Evolutionary conservation across 2,329 filamentous ascomycete species (phyloP), one percentile per base, ranked within the genome.

Genomic region (Passalora sequoiae): DNA sequence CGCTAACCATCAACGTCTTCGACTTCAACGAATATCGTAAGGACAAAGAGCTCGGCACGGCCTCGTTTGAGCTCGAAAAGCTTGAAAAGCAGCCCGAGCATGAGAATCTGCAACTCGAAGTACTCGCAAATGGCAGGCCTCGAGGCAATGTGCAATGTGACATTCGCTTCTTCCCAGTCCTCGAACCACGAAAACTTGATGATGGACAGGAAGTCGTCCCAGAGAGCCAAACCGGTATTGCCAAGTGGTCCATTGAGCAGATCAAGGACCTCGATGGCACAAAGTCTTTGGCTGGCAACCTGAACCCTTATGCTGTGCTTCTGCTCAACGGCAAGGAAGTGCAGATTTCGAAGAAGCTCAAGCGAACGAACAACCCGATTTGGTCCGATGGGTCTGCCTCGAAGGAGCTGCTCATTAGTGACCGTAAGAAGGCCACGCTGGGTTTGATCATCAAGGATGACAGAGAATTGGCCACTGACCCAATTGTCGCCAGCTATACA

Each of bases 21-120:
- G 92, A 98, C 65, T 96, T 83, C 75, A 98, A 98, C 58, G 92
- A 96, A 45, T 86, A 86, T 66, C 83, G 92, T 54, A 98, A 97
- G 69, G 89, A 96, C 69, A 96, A 96, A 70, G 88, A 96, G 64
- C 77, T 98, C 36, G 92, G 91, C 41, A 77, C 81, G 16, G 88
- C 89, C 1, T 89, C 84, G 0, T 98, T 98, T 64, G 72, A 81
- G 5, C 73, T 98, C 22, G 89, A 97, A 54, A 78, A 83, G 49
- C 69, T 98, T 0, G 86, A 95, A 64, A 77, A 84, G 40, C 70
- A 89, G 15, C 69, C 78, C 16, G 84, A 88, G 38, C 80, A 88
- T 52, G 89, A 96, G 62, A 94, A 94, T 57, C 73, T 94, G 58
- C 80, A 83, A 6, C 71, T 98, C 3, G 91, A 95, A 59, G 79